Evolutionary conservation across 2,329 filamentous ascomycete genomes (phyloP), one percentile per base, ranked within the genome.

Genomic region (Dactylellina parvicollis): DNA sequence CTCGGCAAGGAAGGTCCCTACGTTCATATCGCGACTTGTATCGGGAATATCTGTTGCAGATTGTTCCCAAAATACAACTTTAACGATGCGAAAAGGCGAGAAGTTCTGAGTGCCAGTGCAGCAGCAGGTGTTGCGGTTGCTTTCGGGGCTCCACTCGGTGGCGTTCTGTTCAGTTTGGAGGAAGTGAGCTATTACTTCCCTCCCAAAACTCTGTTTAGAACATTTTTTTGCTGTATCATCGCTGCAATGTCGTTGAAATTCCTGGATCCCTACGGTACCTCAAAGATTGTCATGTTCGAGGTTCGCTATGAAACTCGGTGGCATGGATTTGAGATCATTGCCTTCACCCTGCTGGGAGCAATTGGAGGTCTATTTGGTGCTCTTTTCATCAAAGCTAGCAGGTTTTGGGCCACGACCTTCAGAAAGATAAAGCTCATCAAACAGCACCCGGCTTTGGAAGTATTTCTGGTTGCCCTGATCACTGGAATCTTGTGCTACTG

Each of bases 151-250:
- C 94, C 94, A 0, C 88, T 91, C 42, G 92, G 92, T 7, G 94
- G 94, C 57, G 92, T 97, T 1, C 84, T 98, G 1, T 98, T 98
- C 81, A 92, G 92, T 32, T 82, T 98, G 28, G 95, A 99, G 81
- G 95, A 98, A 84, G 93, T 98, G 75, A 89, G 82, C 77, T 98
- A 98, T 81, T 98, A 98, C 81, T 98, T 98, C 80, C 94, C 95
- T 0, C 92, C 94, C 4, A 98, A 99, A 82, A 98, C 94, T 0
- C 86, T 99, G 7, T 99, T 99, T 83, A 86, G 95, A 59, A 98
- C 95, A 0, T 99, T 99, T 81, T 98, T 98, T 82, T 98, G 94
- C 83, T 98, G 94, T 81, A 98, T 98, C 77, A 89, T 84, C 30
- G 93, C 95, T 1, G 92, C 95, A 0, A 82, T 99, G 32, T 94